Evolutionary conservation across 768 basidiomycete species (phyloP).

Genomic region (Suillus alpinus): DNA sequence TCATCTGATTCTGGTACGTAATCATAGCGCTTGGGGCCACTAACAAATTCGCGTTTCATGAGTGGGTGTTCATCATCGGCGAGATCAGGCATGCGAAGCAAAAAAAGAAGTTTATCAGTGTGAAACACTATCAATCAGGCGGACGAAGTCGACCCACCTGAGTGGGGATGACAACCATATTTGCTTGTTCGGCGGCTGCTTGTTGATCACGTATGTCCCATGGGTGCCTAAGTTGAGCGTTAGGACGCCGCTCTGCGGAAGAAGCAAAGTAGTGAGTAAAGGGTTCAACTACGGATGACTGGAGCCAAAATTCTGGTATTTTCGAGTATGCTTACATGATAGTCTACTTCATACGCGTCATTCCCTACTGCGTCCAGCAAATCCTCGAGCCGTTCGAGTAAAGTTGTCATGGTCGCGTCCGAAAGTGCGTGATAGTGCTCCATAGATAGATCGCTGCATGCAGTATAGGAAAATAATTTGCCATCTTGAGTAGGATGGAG

Average conservation of each 20-base stretch:
- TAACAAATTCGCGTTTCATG: constrained; percentile 27
- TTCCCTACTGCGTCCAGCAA: constrained; percentile 60
- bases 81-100: not conserved
- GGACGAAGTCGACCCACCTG: constrained; percentile 48
- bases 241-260: constrained; percentile 78
- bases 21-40: constrained; percentile 93
- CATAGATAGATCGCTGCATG: constrained; percentile 48
- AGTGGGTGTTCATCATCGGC: constrained; percentile 6
- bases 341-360: constrained; percentile 78
- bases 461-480: not conserved
- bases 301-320: not conserved
- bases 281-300: not conserved
- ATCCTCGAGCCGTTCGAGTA: constrained; percentile 74
- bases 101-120: not conserved
- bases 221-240: constrained; percentile 72
- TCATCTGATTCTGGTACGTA: constrained; percentile 51
- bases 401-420: constrained; percentile 71
- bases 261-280: not conserved
- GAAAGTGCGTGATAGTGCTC: constrained; percentile 70
- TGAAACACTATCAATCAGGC: not conserved
- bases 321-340: constrained; percentile 57
- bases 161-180: constrained; percentile 92
- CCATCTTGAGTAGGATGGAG: not conserved
- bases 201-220: constrained; percentile 94
- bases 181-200: constrained; percentile 96